Conservation (phyloP, 768 basidiomycete species). For the Agrocybe praecox region DNA sequence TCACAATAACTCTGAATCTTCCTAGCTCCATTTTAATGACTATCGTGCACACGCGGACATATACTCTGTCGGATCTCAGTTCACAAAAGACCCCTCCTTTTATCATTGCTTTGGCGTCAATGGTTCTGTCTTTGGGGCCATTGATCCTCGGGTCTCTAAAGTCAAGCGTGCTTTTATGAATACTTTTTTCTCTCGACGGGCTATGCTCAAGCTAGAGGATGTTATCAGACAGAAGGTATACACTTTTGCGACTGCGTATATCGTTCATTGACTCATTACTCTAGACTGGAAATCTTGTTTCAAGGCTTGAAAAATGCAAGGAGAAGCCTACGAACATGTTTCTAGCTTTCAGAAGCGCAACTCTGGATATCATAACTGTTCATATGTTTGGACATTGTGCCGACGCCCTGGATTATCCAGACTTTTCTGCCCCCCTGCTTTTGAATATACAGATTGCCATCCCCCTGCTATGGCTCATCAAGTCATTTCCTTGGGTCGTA, state of each 20-base stretch:
- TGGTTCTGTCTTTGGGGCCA: slow-evolving; percentile 36
- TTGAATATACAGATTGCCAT: slow-evolving; percentile 30
- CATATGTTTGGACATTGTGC: slow-evolving; percentile 40
- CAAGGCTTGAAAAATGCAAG: slow-evolving; percentile 15
- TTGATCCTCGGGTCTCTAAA: slow-evolving; percentile 34
- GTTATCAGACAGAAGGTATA: slow-evolving; percentile 33
- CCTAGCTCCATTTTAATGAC: slow-evolving; percentile 41
- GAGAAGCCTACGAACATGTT: slow-evolving; percentile 34
- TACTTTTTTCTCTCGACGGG: slow-evolving; percentile 40
- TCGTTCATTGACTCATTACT: neutral
- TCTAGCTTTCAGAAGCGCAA: slow-evolving; percentile 41
- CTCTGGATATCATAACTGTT: slow-evolving; percentile 44
- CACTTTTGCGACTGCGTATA: neutral
- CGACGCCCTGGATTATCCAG: slow-evolving; percentile 30
- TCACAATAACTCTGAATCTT: neutral
- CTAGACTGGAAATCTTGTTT: slow-evolving; percentile 35
- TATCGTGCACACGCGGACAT: slow-evolving; percentile 34
- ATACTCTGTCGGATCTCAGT: slow-evolving; percentile 33
- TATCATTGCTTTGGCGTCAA: slow-evolving; percentile 39
- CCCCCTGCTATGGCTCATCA: slow-evolving; percentile 31
- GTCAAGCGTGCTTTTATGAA: slow-evolving; percentile 30
- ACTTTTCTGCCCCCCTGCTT: slow-evolving; percentile 37
- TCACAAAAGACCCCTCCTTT: slow-evolving; percentile 39
- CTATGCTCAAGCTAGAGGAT: slow-evolving; percentile 36
- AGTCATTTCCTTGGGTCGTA: slow-evolving; percentile 30